Base-by-base conservation (phyloP, 148 eudicot genomes). In the Bassia scoparia region DNA sequence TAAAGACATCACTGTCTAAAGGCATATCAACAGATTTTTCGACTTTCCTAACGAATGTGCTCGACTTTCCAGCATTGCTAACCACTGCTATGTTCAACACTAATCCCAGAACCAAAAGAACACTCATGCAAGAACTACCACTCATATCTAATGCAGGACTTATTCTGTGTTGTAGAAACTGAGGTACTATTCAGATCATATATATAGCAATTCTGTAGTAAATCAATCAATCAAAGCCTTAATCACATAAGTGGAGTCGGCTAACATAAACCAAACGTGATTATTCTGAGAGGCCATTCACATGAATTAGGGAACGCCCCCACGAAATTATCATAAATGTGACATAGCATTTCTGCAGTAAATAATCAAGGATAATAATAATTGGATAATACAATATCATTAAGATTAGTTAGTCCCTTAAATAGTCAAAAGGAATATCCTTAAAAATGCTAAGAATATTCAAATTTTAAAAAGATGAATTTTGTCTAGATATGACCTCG, bases 21-120 rank as follows among this genome's bases (percentile, higher is more conserved):
- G 95, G 91, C 89, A 89, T 87, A 83, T 89, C 91, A 50, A 62
- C 64, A 13, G 82, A 41, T 78, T 77, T 79, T 74, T 79, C 91
- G 23, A 56, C 73, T 18, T 79, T 73, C 31, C 93, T 80, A 29
- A 85, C 82, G 70, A 85, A 89, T 33, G 64, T 77, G 64, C 93
- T 89, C 8, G 93, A 87, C 52, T 73, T 73, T 76, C 88, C 84
- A 69, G 86, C 93, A 83, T 75, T 72, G 78, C 86, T 82, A 37
- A 76, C 31, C 66, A 70, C 69, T 50, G 76, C 79, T 26, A 63
- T 72, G 41, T 75, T 76, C 70, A 80, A 61, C 52, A 76, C 31
- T 44, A 81, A 68, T 48, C 76, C 79, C 67, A 84, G 13, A 74
- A 76, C 50, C 61, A 33, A 53, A 53, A 77, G 13, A 61, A 31